These are phyloP conservation scores for Penicillium sclerotiorum DNA, from an alignment of 2,329 filamentous ascomycete species.

Conservation along the genomic window DNA sequence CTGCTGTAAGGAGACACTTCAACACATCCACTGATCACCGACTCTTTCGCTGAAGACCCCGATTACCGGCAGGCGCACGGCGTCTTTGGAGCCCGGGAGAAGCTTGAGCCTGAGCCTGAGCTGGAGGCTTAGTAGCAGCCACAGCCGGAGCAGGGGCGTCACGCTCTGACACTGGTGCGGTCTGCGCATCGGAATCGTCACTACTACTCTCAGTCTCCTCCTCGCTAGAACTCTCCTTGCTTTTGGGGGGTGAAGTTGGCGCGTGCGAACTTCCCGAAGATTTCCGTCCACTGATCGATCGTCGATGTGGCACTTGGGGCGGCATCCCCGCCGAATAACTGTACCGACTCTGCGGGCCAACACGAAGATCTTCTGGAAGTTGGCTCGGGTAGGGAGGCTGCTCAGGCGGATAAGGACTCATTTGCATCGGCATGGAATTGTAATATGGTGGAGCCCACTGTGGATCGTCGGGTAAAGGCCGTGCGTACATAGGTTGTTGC, in stretches of 20 bases:
- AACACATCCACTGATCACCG: constrained; percentile 15
- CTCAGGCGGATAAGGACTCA: constrained; percentile 34
- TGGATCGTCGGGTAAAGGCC: constrained; percentile 53
- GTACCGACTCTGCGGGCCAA: constrained; percentile 28
- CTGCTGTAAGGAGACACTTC: constrained; percentile 12
- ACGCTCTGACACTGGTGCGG: constrained; percentile 34
- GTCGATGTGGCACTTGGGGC: constrained; percentile 25
- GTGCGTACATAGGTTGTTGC: constrained; percentile 35
- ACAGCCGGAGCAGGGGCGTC: background rate
- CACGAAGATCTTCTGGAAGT: constrained; percentile 37
- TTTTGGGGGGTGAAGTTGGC: no score
- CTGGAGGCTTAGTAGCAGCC: background rate
- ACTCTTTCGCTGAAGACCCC: constrained; percentile 29
- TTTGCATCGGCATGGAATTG: constrained; percentile 23
- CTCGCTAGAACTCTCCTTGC: constrained; percentile 25
- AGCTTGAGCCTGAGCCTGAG: constrained; percentile 8
- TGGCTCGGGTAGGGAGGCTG: constrained; percentile 33
- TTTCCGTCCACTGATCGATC: no score
- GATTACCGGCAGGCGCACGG: constrained; percentile 17
- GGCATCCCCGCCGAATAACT: constrained; percentile 14
- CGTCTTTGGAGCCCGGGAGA: constrained; percentile 25
- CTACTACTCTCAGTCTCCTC: constrained; percentile 30
- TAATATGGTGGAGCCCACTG: constrained; percentile 47
- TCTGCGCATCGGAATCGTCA: constrained; percentile 35
- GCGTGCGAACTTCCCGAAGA: no score